phyloP scores from a whole-genome alignment of 2,329 filamentous ascomycete species.

The Paecilomyces sp. region DNA sequence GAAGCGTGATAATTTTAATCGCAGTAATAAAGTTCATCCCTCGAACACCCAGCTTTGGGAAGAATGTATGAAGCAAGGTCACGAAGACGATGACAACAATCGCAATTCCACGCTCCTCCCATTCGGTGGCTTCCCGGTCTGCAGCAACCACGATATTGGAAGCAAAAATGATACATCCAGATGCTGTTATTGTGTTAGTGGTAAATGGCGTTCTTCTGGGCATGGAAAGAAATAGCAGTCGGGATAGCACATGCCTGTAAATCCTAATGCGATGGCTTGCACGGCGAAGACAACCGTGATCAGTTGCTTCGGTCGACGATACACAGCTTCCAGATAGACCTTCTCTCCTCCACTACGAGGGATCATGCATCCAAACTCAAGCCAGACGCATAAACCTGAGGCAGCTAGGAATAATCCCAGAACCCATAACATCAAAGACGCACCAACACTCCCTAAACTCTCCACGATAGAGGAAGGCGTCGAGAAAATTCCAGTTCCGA shows the following conservation, averaged over 20 bases:
- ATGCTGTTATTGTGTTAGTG: neutral
- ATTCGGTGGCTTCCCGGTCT: slow-evolving; percentile 53
- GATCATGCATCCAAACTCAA: slow-evolving; percentile 63
- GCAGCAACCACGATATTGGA: slow-evolving; percentile 64
- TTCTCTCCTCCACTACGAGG: slow-evolving; percentile 61
- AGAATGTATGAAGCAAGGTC: slow-evolving; percentile 59
- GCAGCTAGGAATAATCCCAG: slow-evolving; percentile 53
- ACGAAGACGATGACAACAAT: slow-evolving; percentile 60
- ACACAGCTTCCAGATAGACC: slow-evolving; percentile 63
- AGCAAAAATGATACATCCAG: slow-evolving; percentile 52
- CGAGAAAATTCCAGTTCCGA: slow-evolving; percentile 63
- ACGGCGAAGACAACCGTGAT: slow-evolving; percentile 57
- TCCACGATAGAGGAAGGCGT: slow-evolving; percentile 59
- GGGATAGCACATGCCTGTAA: slow-evolving; percentile 39
- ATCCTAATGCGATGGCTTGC: slow-evolving; percentile 55
- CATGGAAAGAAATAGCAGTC: neutral
- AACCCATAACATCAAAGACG: slow-evolving; percentile 57
- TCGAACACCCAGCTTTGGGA: neutral
- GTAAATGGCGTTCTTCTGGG: neutral
- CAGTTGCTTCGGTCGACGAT: slow-evolving; percentile 53
- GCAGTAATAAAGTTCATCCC: slow-evolving; percentile 51
- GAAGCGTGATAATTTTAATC: slow-evolving; percentile 59
- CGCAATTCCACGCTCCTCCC: slow-evolving; percentile 61
- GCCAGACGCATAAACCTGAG: slow-evolving; percentile 52
- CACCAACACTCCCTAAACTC: slow-evolving; percentile 57